Evolutionary conservation across 768 basidiomycete genomes (phyloP).

Genomic region (Trametes maxima): DNA sequence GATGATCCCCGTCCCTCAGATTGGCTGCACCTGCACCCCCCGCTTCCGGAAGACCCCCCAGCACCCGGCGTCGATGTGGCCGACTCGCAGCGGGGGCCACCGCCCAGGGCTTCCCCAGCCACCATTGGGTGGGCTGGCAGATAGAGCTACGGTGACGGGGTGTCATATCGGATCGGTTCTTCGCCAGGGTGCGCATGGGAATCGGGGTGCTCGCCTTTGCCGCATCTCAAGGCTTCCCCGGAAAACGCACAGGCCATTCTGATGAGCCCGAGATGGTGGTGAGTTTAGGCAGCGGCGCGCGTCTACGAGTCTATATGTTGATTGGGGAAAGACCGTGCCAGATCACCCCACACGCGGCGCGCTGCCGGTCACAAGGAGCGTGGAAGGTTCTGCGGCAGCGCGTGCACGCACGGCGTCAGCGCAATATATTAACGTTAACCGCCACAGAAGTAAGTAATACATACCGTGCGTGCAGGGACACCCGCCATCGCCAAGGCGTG

Average conservation of each 20-base stretch:
- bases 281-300: constrained; percentile 14
- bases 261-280: constrained; percentile 5
- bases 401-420: neutral
- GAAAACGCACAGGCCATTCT: neutral
- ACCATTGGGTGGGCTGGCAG: no score
- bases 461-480: no score
- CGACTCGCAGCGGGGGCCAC: no score
- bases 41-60: no score
- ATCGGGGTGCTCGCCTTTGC: constrained; percentile 1
- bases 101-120: no score
- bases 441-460: neutral
- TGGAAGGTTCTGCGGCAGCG: neutral
- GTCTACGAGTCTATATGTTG: constrained; percentile 2
- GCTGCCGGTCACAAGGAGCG: neutral
- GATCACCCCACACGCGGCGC: neutral
- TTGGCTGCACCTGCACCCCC: no score
- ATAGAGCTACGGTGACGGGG: no score
- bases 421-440: constrained; percentile 1
- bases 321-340: neutral
- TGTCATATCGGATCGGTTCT: neutral
- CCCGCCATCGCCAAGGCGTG: no score
- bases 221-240: neutral
- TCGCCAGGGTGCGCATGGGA: neutral
- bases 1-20: no score
- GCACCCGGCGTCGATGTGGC: no score